Conservation (phyloP, 1,284 basidiomycete genomes). For the Leucoagaricus sp. region DNA sequence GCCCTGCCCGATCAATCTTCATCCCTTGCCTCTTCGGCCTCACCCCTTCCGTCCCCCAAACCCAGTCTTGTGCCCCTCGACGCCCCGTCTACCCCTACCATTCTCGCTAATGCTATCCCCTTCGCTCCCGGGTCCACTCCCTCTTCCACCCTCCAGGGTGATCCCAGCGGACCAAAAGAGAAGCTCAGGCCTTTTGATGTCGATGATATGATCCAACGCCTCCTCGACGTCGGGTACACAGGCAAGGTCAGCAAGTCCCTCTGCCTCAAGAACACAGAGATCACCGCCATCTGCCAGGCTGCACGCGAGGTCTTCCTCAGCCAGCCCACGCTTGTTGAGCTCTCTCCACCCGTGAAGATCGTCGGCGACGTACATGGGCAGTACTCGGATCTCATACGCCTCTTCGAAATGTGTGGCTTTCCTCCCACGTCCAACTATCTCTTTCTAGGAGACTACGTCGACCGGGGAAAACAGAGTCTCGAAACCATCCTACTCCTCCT, state of each 20-base stretch:
- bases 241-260: conserved; percentile 98
- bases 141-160: conserved; percentile 47
- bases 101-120: conserved; percentile 61
- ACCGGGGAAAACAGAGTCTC: conserved; percentile 97
- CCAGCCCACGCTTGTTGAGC: conserved; percentile 97
- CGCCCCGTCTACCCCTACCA: conserved; percentile 72
- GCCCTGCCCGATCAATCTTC: conserved; percentile 32
- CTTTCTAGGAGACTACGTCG: conserved; percentile 98
- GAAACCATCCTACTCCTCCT: conserved; percentile 97
- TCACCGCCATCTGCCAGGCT: conserved; percentile 93
- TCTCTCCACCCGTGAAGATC: conserved; percentile 98
- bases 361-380: conserved; percentile 99
- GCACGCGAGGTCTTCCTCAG: conserved; percentile 96
- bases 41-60: conserved; percentile 44
- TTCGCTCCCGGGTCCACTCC: conserved; percentile 50
- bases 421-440: conserved; percentile 98
- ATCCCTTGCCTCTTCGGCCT: conserved; percentile 30
- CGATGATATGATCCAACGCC: conserved; percentile 97
- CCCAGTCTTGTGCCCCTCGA: conserved; percentile 63
- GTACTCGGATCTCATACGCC: conserved; percentile 96
- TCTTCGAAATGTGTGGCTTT: conserved; percentile 99
- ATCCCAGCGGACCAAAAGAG: conserved; percentile 51
- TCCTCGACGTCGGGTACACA: conserved; percentile 96
- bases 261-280: conserved; percentile 96
- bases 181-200: conserved; percentile 81